These are phyloP conservation scores for Populus simonii DNA, from an alignment of 345 rosid species.

Conservation along the genomic window DNA sequence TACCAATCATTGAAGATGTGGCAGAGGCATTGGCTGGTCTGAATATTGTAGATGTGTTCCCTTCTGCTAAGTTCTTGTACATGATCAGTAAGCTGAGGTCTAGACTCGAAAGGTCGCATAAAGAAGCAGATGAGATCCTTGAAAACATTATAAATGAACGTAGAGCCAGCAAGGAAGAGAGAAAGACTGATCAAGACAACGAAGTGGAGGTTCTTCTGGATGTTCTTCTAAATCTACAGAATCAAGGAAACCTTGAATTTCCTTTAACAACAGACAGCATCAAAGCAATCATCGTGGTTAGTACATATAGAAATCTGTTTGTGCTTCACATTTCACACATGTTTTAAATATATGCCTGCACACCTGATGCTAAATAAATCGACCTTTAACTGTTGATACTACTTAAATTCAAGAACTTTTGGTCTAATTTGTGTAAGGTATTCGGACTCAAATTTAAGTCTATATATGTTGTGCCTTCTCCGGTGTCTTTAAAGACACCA, in stretches of 20 bases:
- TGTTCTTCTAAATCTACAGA: constrained; percentile 9
- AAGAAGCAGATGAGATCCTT: constrained; percentile 1
- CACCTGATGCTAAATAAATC: too few species aligned
- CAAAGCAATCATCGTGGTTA: constrained; percentile 11
- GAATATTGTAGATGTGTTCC: constrained; percentile 2
- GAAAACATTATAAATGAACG: constrained; percentile 9
- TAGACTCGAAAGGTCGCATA: neutral
- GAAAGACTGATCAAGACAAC: neutral
- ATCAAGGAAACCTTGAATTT: neutral
- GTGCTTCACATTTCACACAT: neutral
- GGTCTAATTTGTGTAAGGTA: too few species aligned
- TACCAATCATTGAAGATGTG: neutral
- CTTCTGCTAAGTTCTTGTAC: constrained; percentile 4
- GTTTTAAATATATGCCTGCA: neutral
- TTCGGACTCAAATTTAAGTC: too few species aligned
- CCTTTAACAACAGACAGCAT: constrained; percentile 1
- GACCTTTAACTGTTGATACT: too few species aligned
- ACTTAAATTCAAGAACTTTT: too few species aligned
- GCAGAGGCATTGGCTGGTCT: neutral
- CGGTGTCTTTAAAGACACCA: too few species aligned
- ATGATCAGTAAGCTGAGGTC: neutral
- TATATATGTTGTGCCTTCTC: too few species aligned
- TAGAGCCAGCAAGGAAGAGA: neutral
- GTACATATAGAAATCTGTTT: neutral
- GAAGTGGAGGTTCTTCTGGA: constrained; percentile 10